Evolutionary conservation across 108 stramenopile species (phyloP).

Genomic region (Nitzschia sp.): DNA sequence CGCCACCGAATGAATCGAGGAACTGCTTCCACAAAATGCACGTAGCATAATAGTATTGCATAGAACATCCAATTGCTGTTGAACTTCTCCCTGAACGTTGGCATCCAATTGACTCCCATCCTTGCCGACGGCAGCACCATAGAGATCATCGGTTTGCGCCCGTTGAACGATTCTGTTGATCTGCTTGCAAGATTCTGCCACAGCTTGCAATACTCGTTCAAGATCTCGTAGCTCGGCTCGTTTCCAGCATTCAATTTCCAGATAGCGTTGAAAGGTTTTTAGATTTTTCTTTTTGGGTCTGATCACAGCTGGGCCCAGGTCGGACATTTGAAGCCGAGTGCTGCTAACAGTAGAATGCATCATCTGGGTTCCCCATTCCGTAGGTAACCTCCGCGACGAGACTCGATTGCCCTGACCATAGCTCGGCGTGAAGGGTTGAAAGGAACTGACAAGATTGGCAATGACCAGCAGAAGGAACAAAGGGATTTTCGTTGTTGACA

Average conservation of each 20-base stretch:
- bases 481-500: too few species aligned
- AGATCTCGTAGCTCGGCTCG: slow-evolving; percentile 58
- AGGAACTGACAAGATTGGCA: too few species aligned
- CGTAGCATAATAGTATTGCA: slow-evolving; percentile 87
- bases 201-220: slow-evolving; percentile 75
- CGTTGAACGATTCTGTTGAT: slow-evolving; percentile 88
- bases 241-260: slow-evolving; percentile 91
- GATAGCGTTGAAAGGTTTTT: slow-evolving; percentile 75
- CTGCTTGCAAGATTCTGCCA: slow-evolving; percentile 87
- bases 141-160: slow-evolving; percentile 90
- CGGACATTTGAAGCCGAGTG: slow-evolving; percentile 4
- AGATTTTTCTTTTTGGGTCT: slow-evolving; percentile 79
- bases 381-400: too few species aligned
- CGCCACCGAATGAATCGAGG: slow-evolving; percentile 71
- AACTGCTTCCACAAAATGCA: slow-evolving; percentile 77
- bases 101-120: slow-evolving; percentile 59
- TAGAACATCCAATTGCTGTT: slow-evolving; percentile 88
- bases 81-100: slow-evolving; percentile 89
- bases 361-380: too few species aligned
- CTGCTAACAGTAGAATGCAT: too few species aligned
- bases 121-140: slow-evolving; percentile 71
- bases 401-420: too few species aligned
- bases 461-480: too few species aligned
- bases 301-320: not conserved
- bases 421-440: too few species aligned